Percentiles rank a stretch among this genome's conserved stretches.
Conservation (phyloP, 2,329 filamentous ascomycete species). For the Penicillium sp. region DNA sequence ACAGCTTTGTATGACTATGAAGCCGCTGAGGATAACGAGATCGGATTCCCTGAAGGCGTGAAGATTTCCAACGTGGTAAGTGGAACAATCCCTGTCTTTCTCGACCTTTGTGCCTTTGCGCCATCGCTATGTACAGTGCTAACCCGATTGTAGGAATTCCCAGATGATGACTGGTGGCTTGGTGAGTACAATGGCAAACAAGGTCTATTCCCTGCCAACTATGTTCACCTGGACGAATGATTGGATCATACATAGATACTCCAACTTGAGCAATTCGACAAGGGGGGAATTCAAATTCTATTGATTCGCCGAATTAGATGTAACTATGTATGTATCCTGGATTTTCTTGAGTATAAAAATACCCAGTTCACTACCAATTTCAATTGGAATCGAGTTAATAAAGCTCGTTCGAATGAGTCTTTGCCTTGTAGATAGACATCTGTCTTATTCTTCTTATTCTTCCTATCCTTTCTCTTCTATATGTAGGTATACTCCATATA, state of each 20-base stretch:
- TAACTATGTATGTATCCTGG: neutral
- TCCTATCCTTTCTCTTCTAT: too few relatives aligned
- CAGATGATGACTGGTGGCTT: constrained; percentile 98
- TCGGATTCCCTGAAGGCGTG: constrained; percentile 86
- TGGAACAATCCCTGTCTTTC: constrained; percentile 21
- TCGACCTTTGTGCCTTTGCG: neutral
- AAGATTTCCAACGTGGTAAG: constrained; percentile 75
- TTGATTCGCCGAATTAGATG: neutral
- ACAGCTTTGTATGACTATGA: constrained; percentile 94
- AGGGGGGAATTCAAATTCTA: neutral
- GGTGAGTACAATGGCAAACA: constrained; percentile 76
- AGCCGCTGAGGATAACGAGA: constrained; percentile 86
- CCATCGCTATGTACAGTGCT: constrained; percentile 20
- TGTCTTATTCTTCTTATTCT: too few relatives aligned
- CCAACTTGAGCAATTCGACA: neutral
- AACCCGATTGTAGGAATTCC: constrained; percentile 68
- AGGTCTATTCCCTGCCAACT: constrained; percentile 73
- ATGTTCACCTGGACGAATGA: constrained; percentile 45
- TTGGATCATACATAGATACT: neutral
- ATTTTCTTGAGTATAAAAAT: neutral
- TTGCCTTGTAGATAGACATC: neutral
- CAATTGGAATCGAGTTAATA: neutral
- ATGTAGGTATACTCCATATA: too few relatives aligned
- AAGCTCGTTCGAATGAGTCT: neutral
- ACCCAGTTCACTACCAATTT: neutral